Base-by-base conservation (phyloP, 2,329 filamentous ascomycete species). In the Fusarium sp. region DNA sequence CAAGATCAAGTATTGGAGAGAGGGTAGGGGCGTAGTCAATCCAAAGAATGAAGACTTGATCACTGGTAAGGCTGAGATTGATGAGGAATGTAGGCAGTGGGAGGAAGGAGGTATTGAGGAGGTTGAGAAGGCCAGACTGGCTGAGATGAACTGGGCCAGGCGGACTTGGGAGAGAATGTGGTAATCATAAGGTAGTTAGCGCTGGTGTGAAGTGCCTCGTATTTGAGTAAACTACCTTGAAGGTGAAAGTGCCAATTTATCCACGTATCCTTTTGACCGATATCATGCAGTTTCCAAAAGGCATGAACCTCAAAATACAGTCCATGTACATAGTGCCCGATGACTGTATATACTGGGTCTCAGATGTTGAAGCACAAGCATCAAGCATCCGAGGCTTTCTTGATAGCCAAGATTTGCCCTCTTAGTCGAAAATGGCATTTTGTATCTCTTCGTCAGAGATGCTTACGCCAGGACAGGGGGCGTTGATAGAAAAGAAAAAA, bases 21-120 rank as follows among this genome's bases (percentile, higher is more conserved):
- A 64, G 12, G 54, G 60, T 6, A 59, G 25, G 28, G 60, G 60
- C 16, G 19, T 30, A 2, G 71, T 61, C 46, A 53, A 60, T n/a
- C 62, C 75, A 4, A 47, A 67, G 23, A 58, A 60, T 3, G 75
- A 73, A 11, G 75, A 77, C 23, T 58, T 77, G 28, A 35, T 73
- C 35, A 87, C 87, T 37, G 91, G 91, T 67, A 83, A 93, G 64
- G 88, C 88, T 6, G 91, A 93, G 80, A 89, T 92, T 70, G 91
- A 92, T 60, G 88, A 88, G 71, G 82, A 85, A 77, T 84, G 83
- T 69, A 72, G 78, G 19, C 77, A 81, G 38, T 85, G 83, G 83
- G 83, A 85, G 60, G 82, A 85, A 69, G 83, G 83, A 6, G 83
- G 82, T 9, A 81, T 86, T 42, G 83, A 85, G 67, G 84, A 85